Base-by-base conservation (phyloP, 257 asterid species). In the Craterostigma plantagineum region DNA sequence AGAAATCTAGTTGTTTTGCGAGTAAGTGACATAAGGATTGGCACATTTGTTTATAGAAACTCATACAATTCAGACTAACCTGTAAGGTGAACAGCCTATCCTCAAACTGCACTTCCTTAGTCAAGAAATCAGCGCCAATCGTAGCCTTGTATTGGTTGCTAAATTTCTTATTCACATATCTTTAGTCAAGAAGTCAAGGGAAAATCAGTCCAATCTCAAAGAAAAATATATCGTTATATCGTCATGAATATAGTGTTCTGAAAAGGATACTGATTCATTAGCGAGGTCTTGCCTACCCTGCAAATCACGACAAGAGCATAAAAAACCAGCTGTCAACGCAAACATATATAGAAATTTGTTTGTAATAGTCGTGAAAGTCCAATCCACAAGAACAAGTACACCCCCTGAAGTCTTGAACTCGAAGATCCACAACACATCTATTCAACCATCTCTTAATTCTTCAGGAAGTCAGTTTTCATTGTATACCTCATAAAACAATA, bases 91-190 rank as follows among this genome's bases (percentile, higher is more conserved):
- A 87, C 15, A 87, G 91, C 50, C 95, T 65, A 35, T 87, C 98
- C 59, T 87, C 98, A 63, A 87, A 72, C 67, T 87, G 93, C 64
- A 87, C 91, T 73, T 87, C 98, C 71, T 87, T 87, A 1, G 98
- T 82, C 72, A 87, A 53, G 76, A 87, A 87, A 79, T 87, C 98
- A 10, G 98, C 98, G 53, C 98, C 98, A 68, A 87, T 87, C 0
- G 98, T 87, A 0, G 98, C 98, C 71, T 87, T 87, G 73, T 87
- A 87, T 59, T 90, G 98, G 63, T 83, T 90, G 73, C 95, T 90
- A 56, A 90, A 90, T 77, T 83, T 90, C 83, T 75, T 82, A 67
- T 83, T 83, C 38, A 90, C 98, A 67, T 90, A 90, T 67, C 98
- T 90, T 63, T 64, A 71, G 54, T 59, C 43, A 55, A 48, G 33